Evolutionary conservation across 345 rosid species (phyloP), one percentile per base, ranked within the genome.

Genomic region (Pseudoturritis turrita): DNA sequence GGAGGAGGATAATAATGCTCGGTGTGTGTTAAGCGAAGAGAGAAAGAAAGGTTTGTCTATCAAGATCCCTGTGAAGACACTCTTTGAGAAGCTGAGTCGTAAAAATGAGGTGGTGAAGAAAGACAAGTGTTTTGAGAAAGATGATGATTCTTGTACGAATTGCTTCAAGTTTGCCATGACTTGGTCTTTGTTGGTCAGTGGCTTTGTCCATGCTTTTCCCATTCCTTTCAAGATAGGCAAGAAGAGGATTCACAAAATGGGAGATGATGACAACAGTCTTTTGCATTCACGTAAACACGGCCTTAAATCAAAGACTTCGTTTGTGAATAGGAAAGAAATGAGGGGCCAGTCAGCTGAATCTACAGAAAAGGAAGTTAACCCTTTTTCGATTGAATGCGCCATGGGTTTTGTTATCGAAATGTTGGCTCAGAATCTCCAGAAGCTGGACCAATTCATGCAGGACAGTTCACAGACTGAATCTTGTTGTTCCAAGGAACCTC

Each of bases 161-260:
- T 91, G 97, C 77, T 83, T 87, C 75, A 88, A 85, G 73, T 91
- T 91, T 83, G 88, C 93, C 0, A 82, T 86, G 70, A 81, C 89
- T 61, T 89, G 88, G 88, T 84, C 97, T 7, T 65, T 89, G 83
- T 75, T 89, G 85, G 84, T 88, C 22, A 85, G 83, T 78, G 86
- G 88, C 57, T 82, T 91, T 65, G 83, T 80, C 54, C 88, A 89
- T 80, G 85, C 92, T 51, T 75, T 87, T 55, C 90, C 90, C 14
- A 63, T 71, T 71, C 95, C 89, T 0, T 85, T 87, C 33, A 86
- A 85, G 73, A 65, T 49, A 8, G 76, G 73, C 36, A 89, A 86
- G 80, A 87, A 81, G 66, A 67, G 77, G 80, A 39, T 82, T 73
- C 89, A 81, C 76, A 81, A 70, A 62, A 31, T 22, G 2, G 73